Conservation (phyloP, 2,329 filamentous ascomycete species). For the Fusarium denticulatum region DNA sequence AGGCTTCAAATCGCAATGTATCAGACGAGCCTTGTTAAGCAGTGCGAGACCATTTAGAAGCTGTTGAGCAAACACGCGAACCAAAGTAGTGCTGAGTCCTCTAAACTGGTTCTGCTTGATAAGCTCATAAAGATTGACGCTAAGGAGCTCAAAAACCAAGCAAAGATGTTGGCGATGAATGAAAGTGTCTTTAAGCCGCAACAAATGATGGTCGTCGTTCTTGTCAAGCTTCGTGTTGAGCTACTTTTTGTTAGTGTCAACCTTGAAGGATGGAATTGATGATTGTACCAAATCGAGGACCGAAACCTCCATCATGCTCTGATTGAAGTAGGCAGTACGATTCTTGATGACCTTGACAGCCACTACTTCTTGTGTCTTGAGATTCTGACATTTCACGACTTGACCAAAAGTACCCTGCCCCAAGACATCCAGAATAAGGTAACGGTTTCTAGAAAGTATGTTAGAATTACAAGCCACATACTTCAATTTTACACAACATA, state of each 20-base stretch:
- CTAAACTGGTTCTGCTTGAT: conserved; percentile 99
- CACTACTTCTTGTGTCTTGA: conserved; percentile 98
- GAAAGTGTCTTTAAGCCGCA: conserved; percentile 96
- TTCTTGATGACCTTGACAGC: conserved; percentile 99
- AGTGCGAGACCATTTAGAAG: conserved; percentile 90
- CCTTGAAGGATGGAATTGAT: neutral
- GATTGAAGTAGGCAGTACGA: conserved; percentile 98
- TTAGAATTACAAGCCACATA: conserved; percentile 12
- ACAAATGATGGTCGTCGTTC: conserved; percentile 96
- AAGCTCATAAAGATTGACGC: conserved; percentile 96
- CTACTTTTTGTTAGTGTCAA: conserved; percentile 57
- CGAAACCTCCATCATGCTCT: conserved; percentile 99
- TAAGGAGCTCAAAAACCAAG: conserved; percentile 93
- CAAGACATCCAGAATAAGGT: conserved; percentile 95
- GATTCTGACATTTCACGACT: conserved; percentile 98
- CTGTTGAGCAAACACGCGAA: conserved; percentile 97
- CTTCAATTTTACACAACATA: conserved; percentile 53
- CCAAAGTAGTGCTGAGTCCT: conserved; percentile 93
- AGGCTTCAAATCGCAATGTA: conserved; percentile 97
- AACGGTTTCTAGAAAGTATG: conserved; percentile 76
- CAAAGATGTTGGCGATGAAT: conserved; percentile 98
- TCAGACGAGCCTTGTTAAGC: conserved; percentile 94
- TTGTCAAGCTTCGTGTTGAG: conserved; percentile 99
- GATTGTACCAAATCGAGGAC: conserved; percentile 84
- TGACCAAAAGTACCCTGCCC: conserved; percentile 98